phyloP scores from a whole-genome alignment of 148 eudicot genomes.

The Mesembryanthemum crystallinum region DNA sequence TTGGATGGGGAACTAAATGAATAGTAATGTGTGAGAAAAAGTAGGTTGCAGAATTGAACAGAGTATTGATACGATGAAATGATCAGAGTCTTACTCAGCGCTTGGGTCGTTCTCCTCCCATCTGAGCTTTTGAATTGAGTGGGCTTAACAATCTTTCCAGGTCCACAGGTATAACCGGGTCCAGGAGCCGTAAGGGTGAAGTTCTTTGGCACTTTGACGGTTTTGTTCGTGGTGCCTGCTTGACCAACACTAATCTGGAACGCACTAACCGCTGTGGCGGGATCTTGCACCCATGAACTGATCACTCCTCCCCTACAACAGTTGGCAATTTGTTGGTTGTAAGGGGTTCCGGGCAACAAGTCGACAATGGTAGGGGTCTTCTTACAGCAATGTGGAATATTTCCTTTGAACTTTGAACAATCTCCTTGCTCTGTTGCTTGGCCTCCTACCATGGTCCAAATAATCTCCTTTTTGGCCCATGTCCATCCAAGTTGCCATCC shows the following conservation, averaged over 20 bases:
- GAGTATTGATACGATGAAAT: not conserved
- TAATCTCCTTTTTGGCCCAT: constrained; percentile 70
- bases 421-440: constrained; percentile 72
- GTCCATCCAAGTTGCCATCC: constrained; percentile 72
- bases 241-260: constrained; percentile 73
- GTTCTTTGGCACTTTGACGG: constrained; percentile 62
- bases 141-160: constrained; percentile 64
- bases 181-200: constrained; percentile 68
- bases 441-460: constrained; percentile 68
- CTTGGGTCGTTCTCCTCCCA: constrained; percentile 61
- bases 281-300: constrained; percentile 68
- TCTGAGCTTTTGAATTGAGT: constrained; percentile 58
- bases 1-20: too few species aligned
- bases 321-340: constrained; percentile 59
- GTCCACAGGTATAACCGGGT: constrained; percentile 79
- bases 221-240: constrained; percentile 64
- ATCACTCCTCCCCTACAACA: constrained; percentile 78
- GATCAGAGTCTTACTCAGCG: constrained; percentile 49
- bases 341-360: constrained; percentile 58
- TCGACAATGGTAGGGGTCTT: constrained; percentile 57
- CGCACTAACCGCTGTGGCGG: constrained; percentile 44
- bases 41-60: not conserved
- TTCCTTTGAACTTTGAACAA: constrained; percentile 60
- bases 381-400: constrained; percentile 57
- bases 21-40: too few species aligned